Evolutionary conservation across 2,329 filamentous ascomycete genomes (phyloP).

Genomic region (Bipolaris oryzae): DNA sequence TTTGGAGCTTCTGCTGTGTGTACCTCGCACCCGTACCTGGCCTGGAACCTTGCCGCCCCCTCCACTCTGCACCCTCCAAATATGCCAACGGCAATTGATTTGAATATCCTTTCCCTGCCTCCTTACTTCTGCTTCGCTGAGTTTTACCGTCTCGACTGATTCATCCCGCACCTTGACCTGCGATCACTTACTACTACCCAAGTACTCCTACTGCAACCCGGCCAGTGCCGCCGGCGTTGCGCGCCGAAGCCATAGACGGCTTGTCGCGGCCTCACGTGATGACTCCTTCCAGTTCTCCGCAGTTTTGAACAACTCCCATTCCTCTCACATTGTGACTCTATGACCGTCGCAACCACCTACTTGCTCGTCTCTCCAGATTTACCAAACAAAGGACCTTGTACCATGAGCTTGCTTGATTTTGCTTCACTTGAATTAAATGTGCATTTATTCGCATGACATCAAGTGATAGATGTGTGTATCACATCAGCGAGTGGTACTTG

Average conservation of each 20-base stretch:
- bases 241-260: slow-evolving; percentile 8
- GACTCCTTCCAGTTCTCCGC: neutral
- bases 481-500: no score
- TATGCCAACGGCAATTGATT: neutral
- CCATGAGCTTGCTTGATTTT: neutral
- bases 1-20: neutral
- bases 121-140: neutral
- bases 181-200: neutral
- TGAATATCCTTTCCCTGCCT: neutral
- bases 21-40: neutral
- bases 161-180: neutral
- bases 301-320: no score
- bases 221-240: slow-evolving; percentile 3
- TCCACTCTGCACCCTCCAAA: no score
- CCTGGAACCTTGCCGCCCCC: neutral
- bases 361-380: no score
- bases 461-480: neutral
- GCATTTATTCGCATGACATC: neutral
- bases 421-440: no score
- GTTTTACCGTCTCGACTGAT: neutral
- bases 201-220: neutral
- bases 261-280: slow-evolving; percentile 17
- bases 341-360: neutral
- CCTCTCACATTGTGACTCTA: no score
- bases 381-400: neutral